A percentile compares a stretch with the other conserved stretches of the same genome.
phyloP scores from a whole-genome alignment of 78 protist species.

The Dictyostelium citrinum region DNA sequence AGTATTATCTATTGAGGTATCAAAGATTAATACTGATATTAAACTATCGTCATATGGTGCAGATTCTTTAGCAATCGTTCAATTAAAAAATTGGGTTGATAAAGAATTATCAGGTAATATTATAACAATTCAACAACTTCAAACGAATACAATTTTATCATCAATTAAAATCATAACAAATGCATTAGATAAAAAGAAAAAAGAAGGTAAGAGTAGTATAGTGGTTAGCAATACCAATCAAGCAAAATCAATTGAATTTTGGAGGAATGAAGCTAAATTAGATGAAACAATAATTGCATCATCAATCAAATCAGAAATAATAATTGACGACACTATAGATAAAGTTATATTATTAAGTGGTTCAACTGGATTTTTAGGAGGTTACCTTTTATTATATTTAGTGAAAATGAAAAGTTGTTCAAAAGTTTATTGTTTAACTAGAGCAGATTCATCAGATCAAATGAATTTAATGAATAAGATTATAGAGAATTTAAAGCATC shows the following conservation, averaged over 20 bases:
- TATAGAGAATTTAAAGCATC: background rate
- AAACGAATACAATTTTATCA: background rate
- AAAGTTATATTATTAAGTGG: conserved; percentile 27
- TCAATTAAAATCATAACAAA: background rate
- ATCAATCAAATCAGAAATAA: background rate
- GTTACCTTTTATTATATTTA: no score
- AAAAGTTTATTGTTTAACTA: conserved; percentile 24
- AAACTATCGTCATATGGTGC: background rate
- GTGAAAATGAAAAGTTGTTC: background rate
- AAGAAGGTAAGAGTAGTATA: background rate
- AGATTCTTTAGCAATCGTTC: background rate
- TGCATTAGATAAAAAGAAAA: background rate
- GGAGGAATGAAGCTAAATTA: background rate
- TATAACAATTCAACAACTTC: background rate
- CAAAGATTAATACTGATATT: background rate
- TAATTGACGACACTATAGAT: background rate
- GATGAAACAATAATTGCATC: background rate
- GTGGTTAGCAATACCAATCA: no score
- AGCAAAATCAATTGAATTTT: background rate
- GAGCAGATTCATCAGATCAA: background rate
- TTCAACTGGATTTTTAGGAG: conserved; percentile 32
- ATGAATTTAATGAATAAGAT: background rate
- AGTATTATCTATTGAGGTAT: background rate
- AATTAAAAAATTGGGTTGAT: background rate
- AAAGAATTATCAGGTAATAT: background rate